Evolutionary conservation across 1,139 yeast genomes (phyloP).

Genomic region (Blastobotrys malaysiensis): DNA sequence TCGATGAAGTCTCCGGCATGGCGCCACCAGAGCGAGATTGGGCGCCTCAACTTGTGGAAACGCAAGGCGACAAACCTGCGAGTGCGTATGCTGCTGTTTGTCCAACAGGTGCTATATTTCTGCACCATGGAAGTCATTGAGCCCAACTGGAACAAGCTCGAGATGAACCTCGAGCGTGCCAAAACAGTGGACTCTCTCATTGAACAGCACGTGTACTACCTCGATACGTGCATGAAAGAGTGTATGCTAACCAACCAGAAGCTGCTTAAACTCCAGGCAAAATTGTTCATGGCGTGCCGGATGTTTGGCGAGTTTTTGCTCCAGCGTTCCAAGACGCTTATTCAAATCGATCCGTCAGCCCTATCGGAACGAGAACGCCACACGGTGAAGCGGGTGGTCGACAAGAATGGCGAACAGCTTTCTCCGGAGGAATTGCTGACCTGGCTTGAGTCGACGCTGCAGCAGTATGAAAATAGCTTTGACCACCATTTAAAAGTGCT

Average conservation of each 20-base stretch:
- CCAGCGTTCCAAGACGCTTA: slow-evolving; percentile 52
- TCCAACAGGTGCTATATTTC: slow-evolving; percentile 52
- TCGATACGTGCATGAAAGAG: slow-evolving; percentile 62
- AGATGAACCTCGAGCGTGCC: slow-evolving; percentile 27
- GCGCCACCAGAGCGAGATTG: slow-evolving; percentile 45
- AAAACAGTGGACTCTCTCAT: slow-evolving; percentile 50
- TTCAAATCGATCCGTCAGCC: slow-evolving; percentile 46
- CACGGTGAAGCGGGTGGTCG: slow-evolving; percentile 33
- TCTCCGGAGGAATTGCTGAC: slow-evolving; percentile 23
- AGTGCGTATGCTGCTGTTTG: slow-evolving; percentile 55
- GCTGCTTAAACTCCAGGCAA: slow-evolving; percentile 43
- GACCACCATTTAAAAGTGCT: slow-evolving; percentile 50
- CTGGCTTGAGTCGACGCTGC: slow-evolving; percentile 44
- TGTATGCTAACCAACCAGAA: slow-evolving; percentile 61
- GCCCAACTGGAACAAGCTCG: slow-evolving; percentile 45
- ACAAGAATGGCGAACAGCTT: slow-evolving; percentile 38
- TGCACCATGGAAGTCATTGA: slow-evolving; percentile 60
- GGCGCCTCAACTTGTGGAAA: slow-evolving; percentile 51
- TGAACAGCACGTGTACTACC: slow-evolving; percentile 48
- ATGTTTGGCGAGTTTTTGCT: slow-evolving; percentile 52
- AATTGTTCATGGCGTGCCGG: slow-evolving; percentile 36
- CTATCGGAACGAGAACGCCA: slow-evolving; percentile 40
- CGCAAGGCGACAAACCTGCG: slow-evolving; percentile 53
- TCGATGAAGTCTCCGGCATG: slow-evolving; percentile 63
- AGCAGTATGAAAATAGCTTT: slow-evolving; percentile 51